Evolutionary conservation across 371 early-diverging fungal genomes (phyloP), one percentile per base, ranked within the genome.

Genomic region (Rhizopus sp.): DNA sequence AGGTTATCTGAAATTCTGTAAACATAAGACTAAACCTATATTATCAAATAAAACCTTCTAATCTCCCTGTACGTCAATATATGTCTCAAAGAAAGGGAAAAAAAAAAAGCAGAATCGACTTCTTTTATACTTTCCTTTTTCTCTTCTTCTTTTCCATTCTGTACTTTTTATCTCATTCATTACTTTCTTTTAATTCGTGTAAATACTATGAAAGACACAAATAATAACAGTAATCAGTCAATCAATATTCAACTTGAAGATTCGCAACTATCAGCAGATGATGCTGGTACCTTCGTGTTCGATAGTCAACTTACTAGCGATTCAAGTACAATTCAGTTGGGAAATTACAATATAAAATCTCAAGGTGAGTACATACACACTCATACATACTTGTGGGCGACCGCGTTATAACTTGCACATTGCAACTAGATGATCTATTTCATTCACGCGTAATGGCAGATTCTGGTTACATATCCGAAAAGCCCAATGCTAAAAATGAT

Each of bases 381-480:
- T n/a, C 8, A 7, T 37, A 41, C 2, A 4, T 0, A 45, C 29
- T 53, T 29, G n/a, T 34, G 23, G 23, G 2, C 23, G 23, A 23
- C 23, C 23, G 23, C 23, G 2, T 2, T 23, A 23, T 23, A 23
- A 23, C 23, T 23, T 23, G 23, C 2, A 45, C 37, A 31, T 32
- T 16, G 8, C 16, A 9, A 55, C 54, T 60, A 35, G 53, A 60
- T 44, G 15, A 51, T 12, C 7, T 59, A 4, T 15, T 62, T 12
- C 32, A 51, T n/a, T 29, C 54, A 13, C 30, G 55, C 29, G 2
- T 30, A 3, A 17, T 59, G 32, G 31, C 53, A 8, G 53, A 58
- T 40, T 55, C 59, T 5, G 62, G 50, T 13, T 62, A 50, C 40
- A 10, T 52, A n/a, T 23, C 59, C 34, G 47, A 62, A 48, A 62